These are phyloP conservation scores for Jatropha podagrica DNA, from an alignment of 441 rosid species.

Conservation along the genomic window DNA sequence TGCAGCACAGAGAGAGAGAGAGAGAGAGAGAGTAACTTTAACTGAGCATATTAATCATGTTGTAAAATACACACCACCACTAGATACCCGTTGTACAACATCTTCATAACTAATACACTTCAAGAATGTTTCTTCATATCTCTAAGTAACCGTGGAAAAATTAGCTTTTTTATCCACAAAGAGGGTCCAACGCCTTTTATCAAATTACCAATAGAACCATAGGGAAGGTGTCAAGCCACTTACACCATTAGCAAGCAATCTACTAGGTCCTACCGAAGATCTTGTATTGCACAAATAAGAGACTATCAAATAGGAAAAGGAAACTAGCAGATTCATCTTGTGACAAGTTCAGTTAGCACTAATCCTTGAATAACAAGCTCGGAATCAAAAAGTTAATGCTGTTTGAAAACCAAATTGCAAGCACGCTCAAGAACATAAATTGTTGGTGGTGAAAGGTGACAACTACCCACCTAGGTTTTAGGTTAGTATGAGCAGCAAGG, in stretches of 20 bases:
- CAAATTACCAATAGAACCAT: neutral
- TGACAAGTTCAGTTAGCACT: neutral
- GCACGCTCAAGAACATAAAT: neutral
- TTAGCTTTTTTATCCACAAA: too few species aligned
- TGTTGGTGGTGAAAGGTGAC: neutral
- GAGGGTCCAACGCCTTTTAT: too few species aligned
- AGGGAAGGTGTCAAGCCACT: neutral
- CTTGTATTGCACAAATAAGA: neutral
- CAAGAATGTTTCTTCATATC: neutral
- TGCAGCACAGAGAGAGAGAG: too few species aligned
- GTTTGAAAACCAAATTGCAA: neutral
- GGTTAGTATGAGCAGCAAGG: conserved; percentile 78
- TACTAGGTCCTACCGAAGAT: neutral
- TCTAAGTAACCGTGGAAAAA: neutral
- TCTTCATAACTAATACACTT: neutral
- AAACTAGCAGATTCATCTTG: neutral
- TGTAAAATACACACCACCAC: too few species aligned
- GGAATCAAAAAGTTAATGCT: neutral
- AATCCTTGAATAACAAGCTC: neutral
- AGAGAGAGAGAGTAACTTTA: too few species aligned
- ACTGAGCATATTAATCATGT: too few species aligned
- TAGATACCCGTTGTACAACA: too few species aligned
- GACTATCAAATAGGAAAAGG: neutral
- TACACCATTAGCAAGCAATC: too few species aligned
- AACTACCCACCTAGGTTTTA: conserved; percentile 75